Evolutionary conservation across 805 yeast genomes (phyloP), one percentile per base, ranked within the genome.

Genomic region (Saccharomycopsis sp.): DNA sequence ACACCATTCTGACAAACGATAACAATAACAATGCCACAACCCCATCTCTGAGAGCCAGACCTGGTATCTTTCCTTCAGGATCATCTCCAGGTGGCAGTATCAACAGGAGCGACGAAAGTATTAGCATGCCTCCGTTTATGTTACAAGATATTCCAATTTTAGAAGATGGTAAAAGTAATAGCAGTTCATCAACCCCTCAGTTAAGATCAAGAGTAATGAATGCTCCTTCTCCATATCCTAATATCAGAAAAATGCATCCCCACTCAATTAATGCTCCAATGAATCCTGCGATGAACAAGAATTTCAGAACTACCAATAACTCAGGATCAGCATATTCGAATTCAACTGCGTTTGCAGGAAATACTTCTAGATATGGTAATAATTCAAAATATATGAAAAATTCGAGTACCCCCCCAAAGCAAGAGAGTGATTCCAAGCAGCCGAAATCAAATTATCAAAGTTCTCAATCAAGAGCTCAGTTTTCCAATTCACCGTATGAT

Each of bases 61-160:
- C n/a, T n/a, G n/a, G n/a, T n/a, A n/a, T n/a, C n/a, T n/a, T n/a
- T n/a, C n/a, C n/a, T n/a, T n/a, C n/a, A n/a, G n/a, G n/a, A n/a
- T n/a, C n/a, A n/a, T n/a, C n/a, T n/a, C n/a, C n/a, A n/a, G n/a
- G n/a, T n/a, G 7, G 17, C 41, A 16, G 19, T 24, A 13, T 5
- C 20, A 24, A 38, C 41, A 14, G 35, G 16, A 31, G 35, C 11
- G 41, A 24, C 17, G 42, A 39, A 19, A 39, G 26, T 14, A 24
- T 39, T 17, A 39, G 26, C 27, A 24, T 39, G 34, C 42, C 42
- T n/a, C 23, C 14, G 22, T 39, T 39, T n/a, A 14, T 39, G 22
- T 22, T 39, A 16, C 34, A 39, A 17, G 26, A 23, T 29, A 19
- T 39, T 7, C 42, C 42, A 8, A 26, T 39, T 26, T 28, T 39